Evolutionary conservation across 805 yeast species (phyloP).

Genomic region (Candida hispaniensis): DNA sequence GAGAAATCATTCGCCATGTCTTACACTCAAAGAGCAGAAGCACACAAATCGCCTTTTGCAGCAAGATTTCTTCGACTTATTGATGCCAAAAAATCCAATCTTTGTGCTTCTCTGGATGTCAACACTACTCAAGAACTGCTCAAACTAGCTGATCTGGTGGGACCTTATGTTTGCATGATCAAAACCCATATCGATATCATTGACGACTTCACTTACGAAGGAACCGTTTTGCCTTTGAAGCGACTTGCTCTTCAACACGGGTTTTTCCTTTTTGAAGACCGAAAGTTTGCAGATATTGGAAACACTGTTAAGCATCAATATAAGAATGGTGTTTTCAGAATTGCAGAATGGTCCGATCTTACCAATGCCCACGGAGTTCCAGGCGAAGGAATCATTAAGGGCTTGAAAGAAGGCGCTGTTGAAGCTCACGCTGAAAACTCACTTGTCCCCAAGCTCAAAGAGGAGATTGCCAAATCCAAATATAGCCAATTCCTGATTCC

Average conservation of each 20-base stretch:
- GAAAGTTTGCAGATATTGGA: constrained; percentile 98
- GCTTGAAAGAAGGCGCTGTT: constrained; percentile 67
- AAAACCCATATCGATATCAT: constrained; percentile 93
- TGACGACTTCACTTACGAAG: constrained; percentile 76
- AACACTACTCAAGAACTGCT: constrained; percentile 68
- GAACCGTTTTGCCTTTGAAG: constrained; percentile 64
- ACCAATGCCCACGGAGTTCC: constrained; percentile 98
- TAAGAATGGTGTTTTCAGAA: constrained; percentile 77
- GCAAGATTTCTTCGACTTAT: constrained; percentile 59
- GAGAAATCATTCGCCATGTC: too few relatives aligned
- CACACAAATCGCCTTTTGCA: constrained; percentile 73
- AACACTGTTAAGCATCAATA: constrained; percentile 93
- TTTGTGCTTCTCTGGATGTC: constrained; percentile 93
- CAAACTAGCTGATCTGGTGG: constrained; percentile 60
- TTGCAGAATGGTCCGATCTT: constrained; percentile 91
- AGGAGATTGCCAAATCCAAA: neutral
- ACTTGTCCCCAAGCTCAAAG: constrained; percentile 2
- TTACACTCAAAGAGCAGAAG: constrained; percentile 58
- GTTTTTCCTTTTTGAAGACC: constrained; percentile 89
- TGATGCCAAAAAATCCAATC: constrained; percentile 70
- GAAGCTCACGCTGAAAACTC: constrained; percentile 50
- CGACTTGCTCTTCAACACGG: constrained; percentile 68
- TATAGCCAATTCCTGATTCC: constrained; percentile 8
- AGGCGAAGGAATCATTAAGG: constrained; percentile 86
- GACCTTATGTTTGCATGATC: constrained; percentile 83